Evolutionary conservation across 208 protist genomes (phyloP).

Genomic region (Acanthamoeba quina): DNA sequence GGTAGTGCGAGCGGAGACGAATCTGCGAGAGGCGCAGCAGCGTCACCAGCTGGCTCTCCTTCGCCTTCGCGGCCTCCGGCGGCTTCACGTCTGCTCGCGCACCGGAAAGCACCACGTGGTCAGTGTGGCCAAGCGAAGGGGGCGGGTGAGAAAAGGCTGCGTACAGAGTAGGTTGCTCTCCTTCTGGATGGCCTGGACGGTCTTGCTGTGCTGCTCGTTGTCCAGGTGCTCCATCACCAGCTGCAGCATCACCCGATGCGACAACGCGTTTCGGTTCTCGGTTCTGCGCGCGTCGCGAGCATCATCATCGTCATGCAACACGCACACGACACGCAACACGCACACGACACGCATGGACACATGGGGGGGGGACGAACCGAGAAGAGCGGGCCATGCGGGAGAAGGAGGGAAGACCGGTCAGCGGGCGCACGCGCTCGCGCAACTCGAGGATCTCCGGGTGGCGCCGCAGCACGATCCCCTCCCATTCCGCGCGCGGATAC

Average conservation of each 20-base stretch:
- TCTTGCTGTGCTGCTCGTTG: neutral
- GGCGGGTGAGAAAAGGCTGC: neutral
- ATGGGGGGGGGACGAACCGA: neutral
- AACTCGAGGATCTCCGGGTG: slow-evolving; percentile 83
- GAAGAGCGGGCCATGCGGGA: neutral
- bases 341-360: too few relatives aligned
- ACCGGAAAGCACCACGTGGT: neutral
- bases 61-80: neutral
- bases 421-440: slow-evolving; percentile 77
- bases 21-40: slow-evolving; percentile 46
- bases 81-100: neutral
- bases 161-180: slow-evolving; percentile 38
- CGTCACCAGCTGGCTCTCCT: slow-evolving; percentile 40
- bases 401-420: slow-evolving; percentile 51
- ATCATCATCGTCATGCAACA: neutral
- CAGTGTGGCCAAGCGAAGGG: neutral
- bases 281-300: neutral
- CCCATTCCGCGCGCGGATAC: slow-evolving; percentile 24
- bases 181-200: slow-evolving; percentile 33
- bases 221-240: slow-evolving; percentile 58
- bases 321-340: too few relatives aligned
- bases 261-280: slow-evolving; percentile 30
- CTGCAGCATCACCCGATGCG: slow-evolving; percentile 5
- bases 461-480: slow-evolving; percentile 68
- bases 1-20: neutral